phyloP scores from a whole-genome alignment of 768 basidiomycete species.

The Agaricus subrufescens region DNA sequence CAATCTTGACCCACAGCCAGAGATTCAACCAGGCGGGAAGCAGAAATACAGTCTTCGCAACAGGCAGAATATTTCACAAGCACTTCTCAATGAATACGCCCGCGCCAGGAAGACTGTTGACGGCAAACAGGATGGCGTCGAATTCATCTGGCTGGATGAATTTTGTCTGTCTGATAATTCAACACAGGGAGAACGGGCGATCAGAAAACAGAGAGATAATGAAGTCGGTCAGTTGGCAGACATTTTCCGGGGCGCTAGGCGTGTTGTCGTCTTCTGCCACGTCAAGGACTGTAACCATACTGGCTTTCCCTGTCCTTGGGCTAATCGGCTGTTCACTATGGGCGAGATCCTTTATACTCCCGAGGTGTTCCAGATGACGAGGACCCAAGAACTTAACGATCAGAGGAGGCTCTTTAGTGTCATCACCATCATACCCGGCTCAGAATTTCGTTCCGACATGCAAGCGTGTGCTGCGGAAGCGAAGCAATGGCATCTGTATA shows the following conservation, averaged over 20 bases:
- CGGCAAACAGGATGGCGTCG: not conserved
- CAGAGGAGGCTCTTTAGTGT: not conserved
- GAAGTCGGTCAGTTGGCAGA: conserved; percentile 6
- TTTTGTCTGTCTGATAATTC: conserved; percentile 4
- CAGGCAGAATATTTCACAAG: not conserved
- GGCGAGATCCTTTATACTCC: conserved; percentile 6
- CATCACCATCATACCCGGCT: not conserved
- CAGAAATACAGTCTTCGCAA: not conserved
- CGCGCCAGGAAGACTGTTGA: not conserved
- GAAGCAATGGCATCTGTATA: conserved; percentile 16
- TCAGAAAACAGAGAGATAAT: not conserved
- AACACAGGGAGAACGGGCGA: not conserved
- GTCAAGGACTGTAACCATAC: conserved; percentile 1
- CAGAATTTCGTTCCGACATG: conserved; percentile 2
- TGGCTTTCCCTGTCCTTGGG: conserved; percentile 3
- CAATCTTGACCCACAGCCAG: not conserved
- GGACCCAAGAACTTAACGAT: not conserved
- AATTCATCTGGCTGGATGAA: conserved; percentile 9
- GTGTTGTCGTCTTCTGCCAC: conserved; percentile 8
- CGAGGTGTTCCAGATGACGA: conserved; percentile 2
- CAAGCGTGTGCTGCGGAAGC: conserved; percentile 8
- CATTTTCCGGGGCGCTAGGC: conserved; percentile 6
- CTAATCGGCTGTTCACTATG: conserved; percentile 5
- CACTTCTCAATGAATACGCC: not conserved
- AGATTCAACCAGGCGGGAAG: not conserved